Base-by-base conservation (phyloP, 2,329 filamentous ascomycete species). In the Ceratocystis lukuohia region DNA sequence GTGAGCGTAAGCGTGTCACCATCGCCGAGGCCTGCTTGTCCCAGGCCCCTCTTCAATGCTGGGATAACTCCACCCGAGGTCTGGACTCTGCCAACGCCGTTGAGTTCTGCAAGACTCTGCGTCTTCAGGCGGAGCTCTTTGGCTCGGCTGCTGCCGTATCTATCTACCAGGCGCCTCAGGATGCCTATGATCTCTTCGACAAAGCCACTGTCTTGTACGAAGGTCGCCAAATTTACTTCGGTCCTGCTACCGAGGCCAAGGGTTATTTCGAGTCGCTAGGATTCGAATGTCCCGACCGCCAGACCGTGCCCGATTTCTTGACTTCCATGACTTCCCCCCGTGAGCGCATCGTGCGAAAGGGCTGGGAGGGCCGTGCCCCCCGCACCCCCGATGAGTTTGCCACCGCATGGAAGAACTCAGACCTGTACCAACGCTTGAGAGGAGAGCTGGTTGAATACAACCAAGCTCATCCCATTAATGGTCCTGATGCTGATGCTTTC, bases 11-110 rank as follows among this genome's bases (percentile, higher is more conserved):
- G 77, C 82, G 85, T 72, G 85, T 85, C 30, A 84, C 82, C 69
- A 85, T 86, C 69, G 80, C 83, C 56, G 83, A 86, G 73, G 82
- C 82, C 8, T 78, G 81, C 12, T 76, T 85, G n/a, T 83, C 82
- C 15, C 79, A 79, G 44, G 80, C 82, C 1, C 82, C 82, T 8
- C 75, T 85, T n/a, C 83, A 85, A 72, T 84, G 82, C 77, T 85
- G 83, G 83, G 83, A 90, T 72, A 90, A 90, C 77, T 86, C 82
- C 50, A 90, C 88, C 30, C 80, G 88, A 76, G 87, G 87, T 75
- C 78, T 90, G 41, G 88, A 91, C 75, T 87, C 82, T 41, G 87
- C 87, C 75, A 90, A 89, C 74, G 87, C 88, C 64, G 81, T 90
- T 68, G 87, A 89, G 74, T 90, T 90, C 73, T 86, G 83, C 75